Base-by-base conservation (phyloP, 345 rosid genomes). In the Citrus inodora region DNA sequence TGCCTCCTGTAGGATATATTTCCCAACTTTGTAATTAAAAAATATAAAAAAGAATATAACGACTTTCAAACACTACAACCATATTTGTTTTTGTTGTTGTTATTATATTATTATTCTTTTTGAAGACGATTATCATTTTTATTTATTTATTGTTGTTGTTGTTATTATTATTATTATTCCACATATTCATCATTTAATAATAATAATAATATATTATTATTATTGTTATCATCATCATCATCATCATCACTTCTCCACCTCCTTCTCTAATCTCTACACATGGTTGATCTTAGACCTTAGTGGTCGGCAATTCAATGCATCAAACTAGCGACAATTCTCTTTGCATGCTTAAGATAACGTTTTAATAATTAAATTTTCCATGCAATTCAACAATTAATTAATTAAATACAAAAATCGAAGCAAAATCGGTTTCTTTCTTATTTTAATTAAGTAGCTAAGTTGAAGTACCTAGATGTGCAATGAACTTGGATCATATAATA, bases 281-380 rank as follows among this genome's bases (percentile, higher is more conserved):
- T 81, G 84, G 30, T 60, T 70, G 55, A 61, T 80, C 74, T 48
- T 32, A 30, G n/a, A 61, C 78, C 74, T 48, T 32, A 30, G n/a
- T 53, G 40, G 32, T 67, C 68, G 80, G 25, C 66, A 77, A 75
- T 86, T 79, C 88, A 81, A 74, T 83, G 86, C 83, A 86, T 81
- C 83, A 77, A 81, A 51, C 80, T 17, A 55, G n/a, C 4, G 11
- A 55, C 7, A 55, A 55, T 24, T 21, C 6, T 21, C 22, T 21
- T 22, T 55, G n/a, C 60, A 55, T 1, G 0, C 9, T n/a, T 22
- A 56, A 56, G 13, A 56, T 5, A 17, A 55, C 21, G 8, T 7
- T 19, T 55, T 40, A 68, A 76, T 27, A n/a, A 33, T 53, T 9
- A 77, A 25, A 55, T 13, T 4, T 6, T 51, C 35, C 5, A 35